Evolutionary conservation across 2,329 filamentous ascomycete genomes (phyloP), one percentile per base, ranked within the genome.

Genomic region (Claviceps cyperi): DNA sequence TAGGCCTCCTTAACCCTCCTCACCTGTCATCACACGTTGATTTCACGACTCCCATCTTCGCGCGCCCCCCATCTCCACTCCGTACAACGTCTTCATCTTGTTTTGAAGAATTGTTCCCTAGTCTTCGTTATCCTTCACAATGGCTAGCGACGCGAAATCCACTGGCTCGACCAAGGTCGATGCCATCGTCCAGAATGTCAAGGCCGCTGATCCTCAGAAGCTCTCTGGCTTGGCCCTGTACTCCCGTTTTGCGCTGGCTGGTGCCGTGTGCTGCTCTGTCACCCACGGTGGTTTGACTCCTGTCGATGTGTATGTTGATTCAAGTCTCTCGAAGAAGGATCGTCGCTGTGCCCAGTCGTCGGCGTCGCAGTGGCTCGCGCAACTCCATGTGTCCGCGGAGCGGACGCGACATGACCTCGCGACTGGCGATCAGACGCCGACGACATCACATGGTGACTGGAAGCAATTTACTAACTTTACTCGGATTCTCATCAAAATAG

Each of bases 221-320:
- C 67, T 69, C 55, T 66, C 65, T 56, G 74, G 73, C 58, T 4
- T 89, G 59, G 74, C 69, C 53, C 86, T 98, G 62, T 97, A 97
- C 83, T 86, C 87, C 63, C 82, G 88, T 73, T 96, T 96, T 76
- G 91, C 92, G 73, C 85, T 98, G 64, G 90, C 92, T 64, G 92
- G 92, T 74, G 92, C 92, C 63, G 76, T 97, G 77, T 96, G 92
- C 83, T 98, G 92, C 74, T 92, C 90, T 62, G 76, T 97, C 74
- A 98, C 92, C 67, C 92, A 98, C 81, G 92, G 91, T 72, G 85
- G 79, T 66, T 83, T 97, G 64, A 98, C 92, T 61, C 92, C 92
- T 66, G 89, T 98, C 71, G 92, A 98, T 86, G 92, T 98, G 91
- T 97, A 92, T 72, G 91, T 86, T 44, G n/a, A n/a, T 8, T 7